These are phyloP conservation scores for Salix viminalis DNA, from an alignment of 345 rosid species.

Conservation along the genomic window DNA sequence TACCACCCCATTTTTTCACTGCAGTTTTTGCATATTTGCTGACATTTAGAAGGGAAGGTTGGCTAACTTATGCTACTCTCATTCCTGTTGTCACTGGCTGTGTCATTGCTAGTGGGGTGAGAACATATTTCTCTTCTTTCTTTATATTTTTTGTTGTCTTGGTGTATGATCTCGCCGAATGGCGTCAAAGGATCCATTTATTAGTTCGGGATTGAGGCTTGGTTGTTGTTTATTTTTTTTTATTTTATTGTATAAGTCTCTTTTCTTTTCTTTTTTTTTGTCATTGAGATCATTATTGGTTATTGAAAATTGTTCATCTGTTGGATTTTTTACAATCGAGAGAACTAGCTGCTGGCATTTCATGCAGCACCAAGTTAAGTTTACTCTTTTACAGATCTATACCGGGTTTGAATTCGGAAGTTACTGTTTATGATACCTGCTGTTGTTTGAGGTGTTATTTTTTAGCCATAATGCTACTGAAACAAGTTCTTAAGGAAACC, in stretches of 20 bases:
- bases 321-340: neutral
- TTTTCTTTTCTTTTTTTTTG: neutral
- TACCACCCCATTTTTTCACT: slow-evolving; percentile 46
- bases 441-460: neutral
- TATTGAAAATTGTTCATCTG: neutral
- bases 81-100: slow-evolving; percentile 45
- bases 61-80: slow-evolving; percentile 38
- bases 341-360: neutral
- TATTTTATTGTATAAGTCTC: neutral
- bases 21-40: slow-evolving; percentile 38
- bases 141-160: neutral
- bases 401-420: neutral
- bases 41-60: slow-evolving; percentile 34
- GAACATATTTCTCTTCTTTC: neutral
- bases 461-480: neutral
- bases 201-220: neutral
- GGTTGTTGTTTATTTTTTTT: neutral
- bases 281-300: neutral
- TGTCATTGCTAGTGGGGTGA: slow-evolving; percentile 45
- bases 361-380: neutral
- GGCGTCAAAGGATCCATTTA: neutral
- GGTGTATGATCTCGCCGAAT: neutral
- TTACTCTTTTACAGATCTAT: neutral
- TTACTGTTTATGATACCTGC: neutral
- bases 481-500: neutral